phyloP scores from a whole-genome alignment of 768 basidiomycete species.

The Collybiopsis confluens region DNA sequence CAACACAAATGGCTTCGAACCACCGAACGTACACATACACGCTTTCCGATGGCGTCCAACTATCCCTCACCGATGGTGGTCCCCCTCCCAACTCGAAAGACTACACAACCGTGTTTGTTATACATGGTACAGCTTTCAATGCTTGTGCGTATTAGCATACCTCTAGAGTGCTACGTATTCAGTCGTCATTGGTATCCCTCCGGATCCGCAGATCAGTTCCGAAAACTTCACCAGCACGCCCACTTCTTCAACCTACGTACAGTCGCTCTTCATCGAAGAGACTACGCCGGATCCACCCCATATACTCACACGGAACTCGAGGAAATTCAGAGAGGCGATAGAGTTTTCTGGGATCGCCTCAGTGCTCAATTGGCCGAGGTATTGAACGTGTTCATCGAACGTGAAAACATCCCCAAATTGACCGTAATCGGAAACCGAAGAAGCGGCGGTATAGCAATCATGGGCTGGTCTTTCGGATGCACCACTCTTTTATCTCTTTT shows the following conservation, averaged over 20 bases:
- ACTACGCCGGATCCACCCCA: constrained; percentile 18
- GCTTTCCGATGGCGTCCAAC: constrained; percentile 4
- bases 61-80: constrained; percentile 10
- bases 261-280: constrained; percentile 18
- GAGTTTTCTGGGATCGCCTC: constrained; percentile 11
- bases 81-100: constrained; percentile 3
- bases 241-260: constrained; percentile 15
- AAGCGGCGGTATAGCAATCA: constrained; percentile 15
- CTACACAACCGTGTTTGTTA: constrained; percentile 19
- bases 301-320: constrained; percentile 18
- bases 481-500: constrained; percentile 6
- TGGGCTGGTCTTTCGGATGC: constrained; percentile 19
- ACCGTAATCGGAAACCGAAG: constrained; percentile 6
- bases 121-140: constrained; percentile 18
- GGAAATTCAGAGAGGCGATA: constrained; percentile 12
- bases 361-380: constrained; percentile 17
- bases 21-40: constrained; percentile 1
- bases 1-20: neutral
- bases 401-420: constrained; percentile 14
- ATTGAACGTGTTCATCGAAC: constrained; percentile 13
- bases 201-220: constrained; percentile 11
- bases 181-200: neutral
- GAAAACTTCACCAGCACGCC: constrained; percentile 9
- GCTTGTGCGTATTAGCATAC: neutral
- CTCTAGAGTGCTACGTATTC: neutral